Percentiles rank a stretch among this genome's conserved stretches.
Conservation (phyloP, 2,329 filamentous ascomycete genomes). For the Endocalyx cinctus region DNA sequence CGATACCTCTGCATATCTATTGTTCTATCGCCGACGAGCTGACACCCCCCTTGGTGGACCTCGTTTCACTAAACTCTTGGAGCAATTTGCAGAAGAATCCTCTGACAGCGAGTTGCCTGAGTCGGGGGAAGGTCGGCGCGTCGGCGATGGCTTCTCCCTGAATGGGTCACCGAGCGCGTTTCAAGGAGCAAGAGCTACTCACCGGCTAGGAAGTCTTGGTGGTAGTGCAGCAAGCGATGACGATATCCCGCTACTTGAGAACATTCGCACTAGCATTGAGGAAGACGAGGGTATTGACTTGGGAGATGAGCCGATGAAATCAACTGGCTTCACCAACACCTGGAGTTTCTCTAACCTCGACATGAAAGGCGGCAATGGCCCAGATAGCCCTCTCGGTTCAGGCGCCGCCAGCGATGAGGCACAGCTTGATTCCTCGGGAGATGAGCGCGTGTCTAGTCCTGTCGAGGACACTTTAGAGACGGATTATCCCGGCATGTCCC, state of each 20-base stretch:
- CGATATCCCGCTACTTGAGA: slow-evolving; percentile 14
- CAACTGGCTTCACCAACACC: slow-evolving; percentile 20
- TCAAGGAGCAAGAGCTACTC: slow-evolving; percentile 72
- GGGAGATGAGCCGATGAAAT: slow-evolving; percentile 26
- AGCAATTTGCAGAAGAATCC: slow-evolving; percentile 52
- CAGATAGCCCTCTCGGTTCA: slow-evolving; percentile 20
- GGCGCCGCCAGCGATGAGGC: slow-evolving; percentile 31
- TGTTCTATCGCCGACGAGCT: slow-evolving; percentile 91
- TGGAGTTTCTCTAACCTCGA: slow-evolving; percentile 45
- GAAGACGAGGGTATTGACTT: slow-evolving; percentile 43
- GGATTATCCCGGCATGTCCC: slow-evolving; percentile 22
- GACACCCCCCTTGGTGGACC: slow-evolving; percentile 72
- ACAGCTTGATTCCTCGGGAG: slow-evolving; percentile 32
- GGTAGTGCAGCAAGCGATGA: slow-evolving; percentile 27
- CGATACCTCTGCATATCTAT: slow-evolving; percentile 76
- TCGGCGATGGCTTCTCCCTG: slow-evolving; percentile 78
- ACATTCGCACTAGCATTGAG: slow-evolving; percentile 36
- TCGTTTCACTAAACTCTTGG: slow-evolving; percentile 66
- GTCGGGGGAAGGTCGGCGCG: slow-evolving; percentile 79
- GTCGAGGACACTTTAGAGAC: slow-evolving; percentile 19
- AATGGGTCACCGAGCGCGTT: slow-evolving; percentile 89
- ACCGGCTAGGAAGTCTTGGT: slow-evolving; percentile 60
- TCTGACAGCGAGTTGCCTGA: slow-evolving; percentile 41
- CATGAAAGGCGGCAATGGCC: slow-evolving; percentile 20
- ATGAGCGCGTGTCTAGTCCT: slow-evolving; percentile 26